phyloP scores from a whole-genome alignment of 2,329 filamentous ascomycete genomes.

The Fusarium verticillioides region DNA sequence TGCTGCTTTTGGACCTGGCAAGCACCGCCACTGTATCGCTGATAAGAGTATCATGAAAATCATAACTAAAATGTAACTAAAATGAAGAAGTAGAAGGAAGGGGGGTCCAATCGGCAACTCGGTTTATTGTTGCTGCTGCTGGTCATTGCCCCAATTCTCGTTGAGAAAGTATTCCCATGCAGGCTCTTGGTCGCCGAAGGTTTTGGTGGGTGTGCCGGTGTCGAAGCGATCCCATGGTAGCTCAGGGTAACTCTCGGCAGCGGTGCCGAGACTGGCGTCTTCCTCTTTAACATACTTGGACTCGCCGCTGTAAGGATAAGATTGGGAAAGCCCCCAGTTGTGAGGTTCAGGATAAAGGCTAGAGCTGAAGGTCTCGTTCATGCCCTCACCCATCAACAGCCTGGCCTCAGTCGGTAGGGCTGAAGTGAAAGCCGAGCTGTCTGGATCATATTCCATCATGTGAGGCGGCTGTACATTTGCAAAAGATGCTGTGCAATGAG shows the following conservation, averaged over 20 bases:
- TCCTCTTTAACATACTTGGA: constrained; percentile 28
- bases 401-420: constrained; percentile 56
- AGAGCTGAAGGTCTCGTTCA: constrained; percentile 19
- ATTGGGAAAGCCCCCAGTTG: constrained; percentile 4
- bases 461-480: constrained; percentile 25
- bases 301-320: constrained; percentile 13
- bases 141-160: constrained; percentile 41
- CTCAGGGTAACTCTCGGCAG: constrained; percentile 24
- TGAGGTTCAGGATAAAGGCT: constrained; percentile 20
- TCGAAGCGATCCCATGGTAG: constrained; percentile 20
- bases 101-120: not conserved
- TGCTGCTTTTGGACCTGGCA: not conserved
- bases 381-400: constrained; percentile 49
- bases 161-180: constrained; percentile 49
- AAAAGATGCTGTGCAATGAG: constrained; percentile 35
- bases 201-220: constrained; percentile 8
- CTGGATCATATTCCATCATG: constrained; percentile 36
- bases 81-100: not conserved
- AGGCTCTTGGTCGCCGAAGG: constrained; percentile 41
- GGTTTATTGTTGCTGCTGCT: constrained; percentile 23
- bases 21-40: not conserved
- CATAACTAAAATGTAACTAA: constrained; percentile 13
- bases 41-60: constrained; percentile 31
- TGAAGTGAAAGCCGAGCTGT: constrained; percentile 54
- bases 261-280: not conserved